phyloP scores from a whole-genome alignment of 306 rosid species.

The Cucurbita pepo region DNA sequence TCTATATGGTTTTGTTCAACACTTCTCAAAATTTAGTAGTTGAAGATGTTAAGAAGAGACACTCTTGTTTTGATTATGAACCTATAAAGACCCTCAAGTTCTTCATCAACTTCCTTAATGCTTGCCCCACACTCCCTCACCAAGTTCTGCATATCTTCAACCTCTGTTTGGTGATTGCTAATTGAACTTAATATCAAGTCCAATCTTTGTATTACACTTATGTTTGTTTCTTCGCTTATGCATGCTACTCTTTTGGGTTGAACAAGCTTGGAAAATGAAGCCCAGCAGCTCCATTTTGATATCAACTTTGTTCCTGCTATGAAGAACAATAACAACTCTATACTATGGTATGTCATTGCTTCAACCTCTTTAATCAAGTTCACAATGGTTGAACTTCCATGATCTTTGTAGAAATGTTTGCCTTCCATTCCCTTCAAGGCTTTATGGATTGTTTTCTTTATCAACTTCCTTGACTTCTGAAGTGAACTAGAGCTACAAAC shows the following conservation, averaged over 20 bases:
- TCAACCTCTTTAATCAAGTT: constrained; percentile 6
- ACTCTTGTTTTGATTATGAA: constrained; percentile 13
- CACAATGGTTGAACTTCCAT: background rate
- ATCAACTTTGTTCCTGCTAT: constrained; percentile 3
- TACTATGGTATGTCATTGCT: background rate
- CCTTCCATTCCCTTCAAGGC: constrained; percentile 8
- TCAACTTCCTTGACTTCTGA: constrained; percentile 7
- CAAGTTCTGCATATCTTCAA: background rate
- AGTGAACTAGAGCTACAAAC: background rate
- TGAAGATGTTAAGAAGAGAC: constrained; percentile 21
- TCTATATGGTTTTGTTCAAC: background rate
- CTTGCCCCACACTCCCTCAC: constrained; percentile 2
- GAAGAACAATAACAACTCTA: constrained; percentile 8
- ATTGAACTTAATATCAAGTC: background rate
- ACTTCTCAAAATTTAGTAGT: constrained; percentile 6
- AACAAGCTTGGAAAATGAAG: constrained; percentile 14
- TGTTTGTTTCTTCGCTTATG: background rate
- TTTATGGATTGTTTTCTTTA: constrained; percentile 8
- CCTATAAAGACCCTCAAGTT: constrained; percentile 10
- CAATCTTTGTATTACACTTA: constrained; percentile 6
- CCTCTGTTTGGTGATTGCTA: background rate
- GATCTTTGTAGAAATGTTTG: background rate
- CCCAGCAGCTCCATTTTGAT: constrained; percentile 6
- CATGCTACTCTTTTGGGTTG: constrained; percentile 13
- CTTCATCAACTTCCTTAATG: constrained; percentile 9